A percentile compares a stretch with the other conserved stretches of the same genome.
These are phyloP conservation scores for Nicotiana tomentosiformis DNA, from an alignment of 257 asterid genomes.

Conservation along the genomic window DNA sequence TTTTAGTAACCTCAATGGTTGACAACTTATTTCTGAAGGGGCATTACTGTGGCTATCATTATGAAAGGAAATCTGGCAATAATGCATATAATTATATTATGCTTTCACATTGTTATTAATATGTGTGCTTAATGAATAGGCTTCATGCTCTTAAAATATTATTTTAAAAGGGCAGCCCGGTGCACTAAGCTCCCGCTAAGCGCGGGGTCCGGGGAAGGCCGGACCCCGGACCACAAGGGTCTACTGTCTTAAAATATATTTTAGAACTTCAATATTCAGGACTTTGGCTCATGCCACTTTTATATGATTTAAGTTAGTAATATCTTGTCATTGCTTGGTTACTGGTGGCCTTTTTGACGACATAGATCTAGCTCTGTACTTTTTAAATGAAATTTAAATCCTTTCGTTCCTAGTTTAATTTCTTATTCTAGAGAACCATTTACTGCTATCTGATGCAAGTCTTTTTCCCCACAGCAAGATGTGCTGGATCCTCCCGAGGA, in stretches of 20 bases:
- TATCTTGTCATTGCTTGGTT: background rate
- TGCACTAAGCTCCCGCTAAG: too few relatives aligned
- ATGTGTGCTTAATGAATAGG: background rate
- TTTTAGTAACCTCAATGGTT: background rate
- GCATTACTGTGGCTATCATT: background rate
- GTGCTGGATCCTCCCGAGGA: constrained; percentile 93
- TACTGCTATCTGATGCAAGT: constrained; percentile 57
- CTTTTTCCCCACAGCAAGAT: constrained; percentile 55
- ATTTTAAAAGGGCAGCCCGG: background rate
- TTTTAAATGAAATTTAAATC: background rate
- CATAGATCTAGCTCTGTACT: background rate
- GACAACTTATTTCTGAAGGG: background rate
- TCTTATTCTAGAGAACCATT: background rate
- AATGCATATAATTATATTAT: background rate
- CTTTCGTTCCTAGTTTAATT: background rate
- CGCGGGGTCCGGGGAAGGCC: too few relatives aligned
- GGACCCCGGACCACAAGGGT: too few relatives aligned
- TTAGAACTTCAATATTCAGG: background rate
- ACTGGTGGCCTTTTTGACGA: background rate
- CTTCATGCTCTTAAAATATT: background rate
- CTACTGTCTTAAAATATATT: background rate
- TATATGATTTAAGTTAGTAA: background rate
- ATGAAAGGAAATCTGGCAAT: background rate
- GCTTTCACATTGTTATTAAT: background rate
- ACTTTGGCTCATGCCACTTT: background rate